phyloP scores from a whole-genome alignment of 495 filamentous ascomycete species.

The Aspergillus haitiensis region DNA sequence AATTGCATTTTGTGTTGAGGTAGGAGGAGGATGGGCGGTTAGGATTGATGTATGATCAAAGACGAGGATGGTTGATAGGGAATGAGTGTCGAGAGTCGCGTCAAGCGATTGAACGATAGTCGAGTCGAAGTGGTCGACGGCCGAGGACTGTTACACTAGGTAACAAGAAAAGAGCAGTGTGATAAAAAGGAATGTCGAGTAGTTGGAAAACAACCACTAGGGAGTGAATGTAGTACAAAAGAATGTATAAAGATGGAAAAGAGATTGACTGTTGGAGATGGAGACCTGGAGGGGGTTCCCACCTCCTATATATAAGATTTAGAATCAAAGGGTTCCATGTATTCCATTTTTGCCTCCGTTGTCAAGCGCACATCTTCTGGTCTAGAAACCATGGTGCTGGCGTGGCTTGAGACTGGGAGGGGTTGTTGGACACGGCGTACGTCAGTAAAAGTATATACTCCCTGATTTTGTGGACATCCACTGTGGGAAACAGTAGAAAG shows the following conservation, averaged over 20 bases:
- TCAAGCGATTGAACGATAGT: constrained; percentile 10
- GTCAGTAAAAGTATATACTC: too few relatives aligned
- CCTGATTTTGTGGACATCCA: too few relatives aligned
- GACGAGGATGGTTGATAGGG: constrained; percentile 1
- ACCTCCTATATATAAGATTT: too few relatives aligned
- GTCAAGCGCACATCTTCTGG: too few relatives aligned
- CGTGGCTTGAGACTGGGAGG: too few relatives aligned
- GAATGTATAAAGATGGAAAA: neutral
- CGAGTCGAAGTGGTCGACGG: neutral
- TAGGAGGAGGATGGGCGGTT: neutral
- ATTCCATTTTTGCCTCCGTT: too few relatives aligned
- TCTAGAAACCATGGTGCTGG: too few relatives aligned
- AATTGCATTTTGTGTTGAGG: constrained; percentile 33
- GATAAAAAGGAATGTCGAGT: constrained; percentile 17
- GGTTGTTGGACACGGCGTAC: too few relatives aligned
- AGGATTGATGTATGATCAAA: neutral
- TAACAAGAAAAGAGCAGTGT: constrained; percentile 1
- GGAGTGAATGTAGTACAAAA: neutral
- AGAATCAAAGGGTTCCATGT: too few relatives aligned
- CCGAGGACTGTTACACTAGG: constrained; percentile 12
- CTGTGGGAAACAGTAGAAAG: neutral
- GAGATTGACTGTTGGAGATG: neutral
- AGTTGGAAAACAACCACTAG: constrained; percentile 9
- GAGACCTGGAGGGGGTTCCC: neutral
- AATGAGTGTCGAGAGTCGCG: constrained; percentile 10